Evolutionary conservation across 768 basidiomycete species (phyloP).

Genomic region (Podaxis sp.): DNA sequence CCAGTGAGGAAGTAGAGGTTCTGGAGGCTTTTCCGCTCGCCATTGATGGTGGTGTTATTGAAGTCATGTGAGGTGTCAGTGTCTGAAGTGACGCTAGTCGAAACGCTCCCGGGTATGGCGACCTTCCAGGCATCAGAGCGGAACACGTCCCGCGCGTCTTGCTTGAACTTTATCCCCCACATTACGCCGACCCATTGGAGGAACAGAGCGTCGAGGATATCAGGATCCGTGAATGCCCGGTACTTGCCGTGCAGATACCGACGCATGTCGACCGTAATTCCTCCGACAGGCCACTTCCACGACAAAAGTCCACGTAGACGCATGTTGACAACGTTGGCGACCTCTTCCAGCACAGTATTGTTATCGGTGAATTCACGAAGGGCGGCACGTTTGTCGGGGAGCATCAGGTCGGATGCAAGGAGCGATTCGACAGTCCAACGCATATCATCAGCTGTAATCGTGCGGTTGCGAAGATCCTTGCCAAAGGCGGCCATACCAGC

Average conservation of each 20-base stretch:
- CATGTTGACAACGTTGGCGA: slow-evolving; percentile 48
- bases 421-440: slow-evolving; percentile 33
- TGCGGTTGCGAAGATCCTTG: slow-evolving; percentile 23
- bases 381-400: slow-evolving; percentile 39
- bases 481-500: slow-evolving; percentile 30
- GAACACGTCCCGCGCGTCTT: slow-evolving; percentile 29
- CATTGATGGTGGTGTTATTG: slow-evolving; percentile 25
- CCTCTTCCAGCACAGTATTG: slow-evolving; percentile 35
- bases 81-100: slow-evolving; percentile 20
- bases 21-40: slow-evolving; percentile 25
- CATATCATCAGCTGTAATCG: slow-evolving; percentile 28
- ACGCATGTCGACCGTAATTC: slow-evolving; percentile 43
- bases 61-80: slow-evolving; percentile 4
- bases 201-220: slow-evolving; percentile 45
- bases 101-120: slow-evolving; percentile 20
- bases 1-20: slow-evolving; percentile 33
- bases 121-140: slow-evolving; percentile 38
- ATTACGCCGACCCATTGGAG: slow-evolving; percentile 43
- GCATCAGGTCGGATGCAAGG: slow-evolving; percentile 36
- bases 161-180: slow-evolving; percentile 41
- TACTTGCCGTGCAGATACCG: slow-evolving; percentile 51
- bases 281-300: slow-evolving; percentile 46
- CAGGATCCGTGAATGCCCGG: slow-evolving; percentile 49
- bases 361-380: slow-evolving; percentile 43
- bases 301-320: slow-evolving; percentile 37